Percentiles rank a stretch among this genome's conserved stretches.
phyloP scores from a whole-genome alignment of 1,284 basidiomycete species.

The Trichosporon sp. region DNA sequence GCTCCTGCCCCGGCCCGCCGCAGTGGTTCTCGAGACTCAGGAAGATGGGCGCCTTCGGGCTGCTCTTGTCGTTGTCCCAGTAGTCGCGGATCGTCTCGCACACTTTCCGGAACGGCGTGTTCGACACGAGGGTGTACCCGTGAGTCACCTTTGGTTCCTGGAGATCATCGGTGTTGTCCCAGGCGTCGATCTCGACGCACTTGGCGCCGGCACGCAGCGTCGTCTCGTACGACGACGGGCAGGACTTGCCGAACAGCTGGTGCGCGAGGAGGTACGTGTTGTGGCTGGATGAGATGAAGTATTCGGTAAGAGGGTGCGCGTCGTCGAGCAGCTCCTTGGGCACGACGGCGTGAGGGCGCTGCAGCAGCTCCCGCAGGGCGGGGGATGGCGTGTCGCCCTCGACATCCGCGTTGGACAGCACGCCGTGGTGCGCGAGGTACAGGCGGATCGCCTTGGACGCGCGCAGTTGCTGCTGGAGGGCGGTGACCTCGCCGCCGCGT shows the following conservation, averaged over 20 bases:
- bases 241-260: conserved; percentile 31
- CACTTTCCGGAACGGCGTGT: conserved; percentile 29
- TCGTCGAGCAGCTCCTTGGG: conserved; percentile 25
- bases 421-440: conserved; percentile 26
- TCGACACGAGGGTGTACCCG: conserved; percentile 32
- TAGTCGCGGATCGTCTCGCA: conserved; percentile 32
- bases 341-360: conserved; percentile 24
- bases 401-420: conserved; percentile 21
- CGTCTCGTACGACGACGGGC: conserved; percentile 26
- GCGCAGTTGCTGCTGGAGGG: conserved; percentile 17
- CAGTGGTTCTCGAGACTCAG: conserved; percentile 34
- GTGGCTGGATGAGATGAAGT: conserved; percentile 91
- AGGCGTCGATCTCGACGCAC: conserved; percentile 35
- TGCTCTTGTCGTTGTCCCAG: conserved; percentile 17
- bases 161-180: conserved; percentile 27
- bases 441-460: conserved; percentile 24
- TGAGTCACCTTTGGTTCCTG: conserved; percentile 34
- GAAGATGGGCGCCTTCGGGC: conserved; percentile 24
- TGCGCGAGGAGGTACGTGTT: conserved; percentile 89
- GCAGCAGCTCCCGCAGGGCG: conserved; percentile 23
- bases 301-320: conserved; percentile 74
- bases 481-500: conserved; percentile 7
- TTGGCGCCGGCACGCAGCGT: conserved; percentile 26
- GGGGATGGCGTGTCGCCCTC: conserved; percentile 4
- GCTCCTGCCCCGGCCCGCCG: conserved; percentile 26